Evolutionary conservation across 352 stramenopile species (phyloP).

Genomic region (Phytopythium cucurbitacearum): DNA sequence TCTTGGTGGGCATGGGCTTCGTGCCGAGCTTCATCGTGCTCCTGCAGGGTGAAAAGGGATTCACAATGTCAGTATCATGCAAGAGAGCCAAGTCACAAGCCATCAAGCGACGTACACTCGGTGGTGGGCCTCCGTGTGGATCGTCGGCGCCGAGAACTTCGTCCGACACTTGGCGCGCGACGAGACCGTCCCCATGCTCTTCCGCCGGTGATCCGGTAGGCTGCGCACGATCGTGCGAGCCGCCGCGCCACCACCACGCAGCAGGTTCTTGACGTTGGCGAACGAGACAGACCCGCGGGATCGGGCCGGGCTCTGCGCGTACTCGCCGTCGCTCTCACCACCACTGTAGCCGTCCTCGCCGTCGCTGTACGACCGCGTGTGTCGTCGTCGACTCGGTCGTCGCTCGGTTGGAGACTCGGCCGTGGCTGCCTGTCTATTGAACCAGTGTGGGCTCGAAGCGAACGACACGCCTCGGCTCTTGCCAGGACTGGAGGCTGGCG

Average conservation of each 20-base stretch:
- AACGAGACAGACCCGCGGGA: slow-evolving; percentile 53
- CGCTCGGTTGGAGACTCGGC: too few relatives aligned
- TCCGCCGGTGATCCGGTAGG: slow-evolving; percentile 24
- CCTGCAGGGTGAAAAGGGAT: slow-evolving; percentile 20
- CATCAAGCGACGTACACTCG: slow-evolving; percentile 42
- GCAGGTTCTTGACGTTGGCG: slow-evolving; percentile 51
- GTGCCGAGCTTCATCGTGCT: slow-evolving; percentile 72
- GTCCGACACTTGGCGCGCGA: slow-evolving; percentile 59
- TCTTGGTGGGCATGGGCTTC: slow-evolving; percentile 30
- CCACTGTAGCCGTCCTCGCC: too few relatives aligned
- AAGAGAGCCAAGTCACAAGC: neutral
- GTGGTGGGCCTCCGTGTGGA: slow-evolving; percentile 64
- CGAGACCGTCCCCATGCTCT: slow-evolving; percentile 59
- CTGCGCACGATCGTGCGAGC: slow-evolving; percentile 34
- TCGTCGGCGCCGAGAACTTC: slow-evolving; percentile 58
- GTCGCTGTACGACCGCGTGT: too few relatives aligned
- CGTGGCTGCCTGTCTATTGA: too few relatives aligned
- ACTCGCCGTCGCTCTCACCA: slow-evolving; percentile 5
- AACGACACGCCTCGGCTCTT: slow-evolving; percentile 2
- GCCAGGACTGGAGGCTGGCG: neutral
- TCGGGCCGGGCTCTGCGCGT: neutral
- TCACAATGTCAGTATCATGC: neutral
- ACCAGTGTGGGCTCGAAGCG: neutral
- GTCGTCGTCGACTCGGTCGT: too few relatives aligned
- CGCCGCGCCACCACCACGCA: slow-evolving; percentile 36